Conservation (phyloP, 331 rosid genomes). For the Malus hybrid region DNA sequence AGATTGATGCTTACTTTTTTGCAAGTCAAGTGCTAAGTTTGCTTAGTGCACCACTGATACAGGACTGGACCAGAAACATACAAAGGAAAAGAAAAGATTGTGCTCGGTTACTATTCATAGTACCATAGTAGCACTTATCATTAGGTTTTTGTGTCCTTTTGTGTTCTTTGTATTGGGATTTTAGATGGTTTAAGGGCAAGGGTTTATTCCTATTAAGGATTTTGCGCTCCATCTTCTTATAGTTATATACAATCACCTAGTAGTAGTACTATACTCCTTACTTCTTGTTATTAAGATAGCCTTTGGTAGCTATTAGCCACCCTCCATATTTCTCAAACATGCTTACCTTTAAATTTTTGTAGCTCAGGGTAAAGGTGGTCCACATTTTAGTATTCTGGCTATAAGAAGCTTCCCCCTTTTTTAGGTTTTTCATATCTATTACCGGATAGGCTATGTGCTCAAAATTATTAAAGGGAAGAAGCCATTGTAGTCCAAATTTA, state of each 20-base stretch:
- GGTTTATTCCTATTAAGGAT: neutral
- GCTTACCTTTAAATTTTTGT: neutral
- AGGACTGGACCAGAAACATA: neutral
- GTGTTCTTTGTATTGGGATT: too few species aligned
- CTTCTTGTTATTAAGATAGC: neutral
- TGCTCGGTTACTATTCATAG: neutral
- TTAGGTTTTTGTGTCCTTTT: too few species aligned
- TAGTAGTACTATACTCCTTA: neutral
- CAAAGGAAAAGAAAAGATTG: neutral
- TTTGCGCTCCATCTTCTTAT: neutral
- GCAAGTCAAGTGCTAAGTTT: neutral
- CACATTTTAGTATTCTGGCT: neutral
- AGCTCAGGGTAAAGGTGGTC: neutral
- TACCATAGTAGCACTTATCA: too few species aligned
- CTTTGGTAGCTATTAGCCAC: neutral
- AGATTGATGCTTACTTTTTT: neutral
- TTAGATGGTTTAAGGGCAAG: neutral
- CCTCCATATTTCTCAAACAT: neutral
- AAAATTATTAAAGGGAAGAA: neutral
- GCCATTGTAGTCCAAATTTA: neutral
- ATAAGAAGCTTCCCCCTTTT: neutral
- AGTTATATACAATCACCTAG: neutral
- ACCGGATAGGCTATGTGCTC: neutral
- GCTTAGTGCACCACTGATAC: neutral
- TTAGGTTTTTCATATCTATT: neutral